Conservation (phyloP, 164 flowering plant genomes). For the Protea cynaroides region DNA sequence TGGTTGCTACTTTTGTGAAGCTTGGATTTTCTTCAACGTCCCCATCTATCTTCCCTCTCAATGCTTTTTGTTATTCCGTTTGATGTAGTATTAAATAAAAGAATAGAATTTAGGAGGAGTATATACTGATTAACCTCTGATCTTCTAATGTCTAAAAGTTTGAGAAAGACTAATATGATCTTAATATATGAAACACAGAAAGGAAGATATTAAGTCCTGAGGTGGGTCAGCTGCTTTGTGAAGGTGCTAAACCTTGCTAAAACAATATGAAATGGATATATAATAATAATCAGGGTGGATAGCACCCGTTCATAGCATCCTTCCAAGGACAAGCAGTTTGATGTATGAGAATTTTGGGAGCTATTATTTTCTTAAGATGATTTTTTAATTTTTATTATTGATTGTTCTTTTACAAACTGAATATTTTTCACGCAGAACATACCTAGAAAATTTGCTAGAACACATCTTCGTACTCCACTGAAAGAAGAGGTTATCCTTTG, state of each 20-base stretch:
- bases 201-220: too few relatives aligned
- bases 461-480: not conserved
- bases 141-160: too few relatives aligned
- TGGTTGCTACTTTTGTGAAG: too few relatives aligned
- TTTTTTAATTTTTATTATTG: not conserved
- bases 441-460: not conserved
- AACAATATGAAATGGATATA: too few relatives aligned
- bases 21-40: too few relatives aligned
- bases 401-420: not conserved
- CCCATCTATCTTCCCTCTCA: too few relatives aligned
- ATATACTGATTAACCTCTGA: too few relatives aligned
- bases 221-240: not conserved
- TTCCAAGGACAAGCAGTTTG: not conserved
- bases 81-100: too few relatives aligned
- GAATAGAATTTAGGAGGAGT: too few relatives aligned
- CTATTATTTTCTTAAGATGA: not conserved
- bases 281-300: not conserved
- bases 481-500: not conserved
- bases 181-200: too few relatives aligned
- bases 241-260: not conserved
- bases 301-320: not conserved
- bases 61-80: too few relatives aligned
- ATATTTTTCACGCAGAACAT: not conserved
- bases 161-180: too few relatives aligned
- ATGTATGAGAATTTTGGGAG: not conserved